These are phyloP conservation scores for Phytophthora melonis DNA, from an alignment of 352 stramenopile species.

Conservation along the genomic window DNA sequence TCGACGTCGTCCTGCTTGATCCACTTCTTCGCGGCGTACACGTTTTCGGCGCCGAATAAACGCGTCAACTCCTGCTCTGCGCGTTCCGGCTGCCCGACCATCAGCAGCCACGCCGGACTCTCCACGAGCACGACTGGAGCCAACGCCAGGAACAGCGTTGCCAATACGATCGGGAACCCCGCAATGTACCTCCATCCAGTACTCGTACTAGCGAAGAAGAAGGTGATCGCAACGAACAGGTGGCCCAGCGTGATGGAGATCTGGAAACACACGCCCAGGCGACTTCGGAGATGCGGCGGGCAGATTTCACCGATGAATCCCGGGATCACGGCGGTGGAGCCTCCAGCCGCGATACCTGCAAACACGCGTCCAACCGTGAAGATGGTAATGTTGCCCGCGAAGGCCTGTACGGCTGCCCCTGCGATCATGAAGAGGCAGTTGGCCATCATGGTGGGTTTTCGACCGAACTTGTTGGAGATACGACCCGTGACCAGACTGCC, in stretches of 20 bases:
- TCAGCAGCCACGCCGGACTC: slow-evolving; percentile 54
- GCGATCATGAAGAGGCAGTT: slow-evolving; percentile 53
- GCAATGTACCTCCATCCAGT: slow-evolving; percentile 65
- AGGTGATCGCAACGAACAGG: slow-evolving; percentile 50
- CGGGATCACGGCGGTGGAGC: slow-evolving; percentile 40
- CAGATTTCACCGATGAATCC: slow-evolving; percentile 57
- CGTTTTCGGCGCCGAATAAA: slow-evolving; percentile 43
- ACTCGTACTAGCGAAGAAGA: slow-evolving; percentile 58
- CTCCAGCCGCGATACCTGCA: slow-evolving; percentile 50
- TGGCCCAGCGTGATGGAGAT: slow-evolving; percentile 52
- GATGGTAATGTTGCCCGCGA: slow-evolving; percentile 27
- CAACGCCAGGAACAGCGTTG: slow-evolving; percentile 35
- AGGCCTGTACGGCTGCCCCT: slow-evolving; percentile 42
- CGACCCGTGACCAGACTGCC: slow-evolving; percentile 26
- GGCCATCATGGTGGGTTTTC: slow-evolving; percentile 47
- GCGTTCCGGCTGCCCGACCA: slow-evolving; percentile 20
- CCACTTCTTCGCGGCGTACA: slow-evolving; percentile 31
- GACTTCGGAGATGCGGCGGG: slow-evolving; percentile 44
- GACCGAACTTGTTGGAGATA: slow-evolving; percentile 56
- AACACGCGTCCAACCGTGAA: slow-evolving; percentile 55
- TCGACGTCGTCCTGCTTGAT: slow-evolving; percentile 31
- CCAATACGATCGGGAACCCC: slow-evolving; percentile 44
- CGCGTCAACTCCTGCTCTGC: slow-evolving; percentile 36
- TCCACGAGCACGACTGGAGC: slow-evolving; percentile 45
- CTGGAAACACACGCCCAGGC: slow-evolving; percentile 49